Evolutionary conservation across 1,139 yeast species (phyloP), one percentile per base, ranked within the genome.

Genomic region (Hemisphaericaspora xylofermentans): DNA sequence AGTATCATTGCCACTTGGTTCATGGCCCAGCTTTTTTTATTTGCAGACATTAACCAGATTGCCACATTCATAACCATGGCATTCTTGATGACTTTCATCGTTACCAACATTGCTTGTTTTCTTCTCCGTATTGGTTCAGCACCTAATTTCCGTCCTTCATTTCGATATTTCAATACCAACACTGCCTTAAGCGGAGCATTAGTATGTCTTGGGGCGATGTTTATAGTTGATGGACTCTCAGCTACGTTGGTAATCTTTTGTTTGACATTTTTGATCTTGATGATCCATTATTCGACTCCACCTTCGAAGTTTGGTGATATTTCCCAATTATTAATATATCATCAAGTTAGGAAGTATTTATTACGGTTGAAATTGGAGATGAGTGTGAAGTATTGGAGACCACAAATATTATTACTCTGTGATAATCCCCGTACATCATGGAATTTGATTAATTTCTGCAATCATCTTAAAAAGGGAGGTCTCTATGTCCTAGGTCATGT

Each of bases 241-340:
- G 98, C 98, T 0, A 72, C 88, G 1, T 71, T 84, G 21, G 84
- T 91, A 40, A 78, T 89, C 33, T 66, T 83, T 6, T 78, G 84
- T 42, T 71, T 89, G 53, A 62, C 80, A 38, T 66, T 82, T 19
- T 64, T 93, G 36, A 86, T 93, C 51, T 58, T 88, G 41, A 61
- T 85, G 43, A 93, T 93, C 47, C 98, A 93, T 60, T 88, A 89
- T 56, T 75, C 82, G 43, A 85, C 96, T 2, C 96, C 97, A 2
- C 97, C 98, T 4, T 89, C 88, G 59, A 85, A 89, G 29, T 93
- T 96, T 88, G 98, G 98, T 26, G 98, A 93, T 64, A 96, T 93
- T 21, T 89, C 98, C 2, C 98, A 93, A 63, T 79, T 89, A 36
- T 72, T 93, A 48, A 91, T 93, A 40, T 93, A 93, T 61, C 98